Percentiles rank a stretch among this genome's conserved stretches.
Evolutionary conservation across 2,329 filamentous ascomycete genomes (phyloP).

Genomic region (Neonectria coccinea): DNA sequence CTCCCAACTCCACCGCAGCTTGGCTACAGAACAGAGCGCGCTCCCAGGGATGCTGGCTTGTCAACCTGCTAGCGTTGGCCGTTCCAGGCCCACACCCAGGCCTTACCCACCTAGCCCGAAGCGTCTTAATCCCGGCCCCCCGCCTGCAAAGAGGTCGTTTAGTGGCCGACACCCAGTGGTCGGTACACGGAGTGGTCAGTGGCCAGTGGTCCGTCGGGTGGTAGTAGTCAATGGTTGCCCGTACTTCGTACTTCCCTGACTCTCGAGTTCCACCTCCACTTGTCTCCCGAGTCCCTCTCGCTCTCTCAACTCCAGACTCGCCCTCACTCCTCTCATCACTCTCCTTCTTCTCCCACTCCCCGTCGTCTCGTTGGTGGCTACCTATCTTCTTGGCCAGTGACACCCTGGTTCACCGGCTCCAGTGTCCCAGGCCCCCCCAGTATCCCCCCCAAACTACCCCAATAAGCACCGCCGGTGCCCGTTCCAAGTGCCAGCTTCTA

Average conservation of each 20-base stretch:
- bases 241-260: slow-evolving; percentile 3
- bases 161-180: slow-evolving; percentile 9
- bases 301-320: background rate
- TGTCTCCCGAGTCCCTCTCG: background rate
- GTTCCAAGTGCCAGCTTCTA: slow-evolving; percentile 14
- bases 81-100: slow-evolving; percentile 22
- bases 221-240: background rate
- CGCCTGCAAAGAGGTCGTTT: slow-evolving; percentile 23
- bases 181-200: background rate
- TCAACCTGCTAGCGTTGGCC: slow-evolving; percentile 35
- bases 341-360: background rate
- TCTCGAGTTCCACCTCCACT: slow-evolving; percentile 1
- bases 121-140: slow-evolving; percentile 39
- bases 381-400: slow-evolving; percentile 22
- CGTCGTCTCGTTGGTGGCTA: background rate
- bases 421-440: slow-evolving; percentile 9
- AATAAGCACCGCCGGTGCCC: slow-evolving; percentile 16
- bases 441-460: slow-evolving; percentile 4
- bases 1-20: slow-evolving; percentile 8
- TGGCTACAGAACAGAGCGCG: background rate
- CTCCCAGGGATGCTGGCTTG: slow-evolving; percentile 11
- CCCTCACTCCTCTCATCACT: too few species aligned
- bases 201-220: background rate
- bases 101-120: slow-evolving; percentile 34
- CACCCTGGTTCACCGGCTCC: slow-evolving; percentile 20